A percentile compares a stretch with the other conserved stretches of the same genome.
Conservation (phyloP, 2,329 filamentous ascomycete species). For the Fusarium azukiicola region DNA sequence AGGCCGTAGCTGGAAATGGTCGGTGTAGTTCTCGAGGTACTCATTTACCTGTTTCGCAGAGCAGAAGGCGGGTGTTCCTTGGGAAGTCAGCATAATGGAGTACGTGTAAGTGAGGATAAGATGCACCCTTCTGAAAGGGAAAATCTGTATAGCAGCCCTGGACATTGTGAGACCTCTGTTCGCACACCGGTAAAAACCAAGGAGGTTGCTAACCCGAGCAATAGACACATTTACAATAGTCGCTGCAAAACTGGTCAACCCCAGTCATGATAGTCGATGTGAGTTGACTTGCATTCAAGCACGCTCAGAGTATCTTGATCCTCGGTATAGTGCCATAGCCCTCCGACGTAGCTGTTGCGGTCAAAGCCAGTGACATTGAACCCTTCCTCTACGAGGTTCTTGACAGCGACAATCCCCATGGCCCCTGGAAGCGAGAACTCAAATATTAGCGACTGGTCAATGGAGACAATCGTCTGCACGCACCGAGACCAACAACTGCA, state of each 20-base stretch:
- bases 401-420: conserved; percentile 64
- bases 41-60: conserved; percentile 7
- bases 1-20: background rate
- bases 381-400: conserved; percentile 68
- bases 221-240: conserved; percentile 12
- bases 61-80: conserved; percentile 13
- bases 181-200: too few species aligned
- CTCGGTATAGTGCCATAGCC: conserved; percentile 66
- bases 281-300: conserved; percentile 55
- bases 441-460: background rate
- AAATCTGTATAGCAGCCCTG: conserved; percentile 17
- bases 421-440: conserved; percentile 53
- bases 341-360: conserved; percentile 63
- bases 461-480: conserved; percentile 3
- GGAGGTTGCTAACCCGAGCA: background rate
- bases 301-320: conserved; percentile 60
- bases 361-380: conserved; percentile 69
- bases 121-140: background rate
- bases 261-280: background rate
- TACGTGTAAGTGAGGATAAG: background rate
- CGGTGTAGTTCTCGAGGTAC: conserved; percentile 3
- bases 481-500: conserved; percentile 43
- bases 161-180: background rate
- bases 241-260: background rate
- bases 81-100: background rate